Conservation (phyloP, 1,284 basidiomycete genomes). For the Gomphus bonarii region DNA sequence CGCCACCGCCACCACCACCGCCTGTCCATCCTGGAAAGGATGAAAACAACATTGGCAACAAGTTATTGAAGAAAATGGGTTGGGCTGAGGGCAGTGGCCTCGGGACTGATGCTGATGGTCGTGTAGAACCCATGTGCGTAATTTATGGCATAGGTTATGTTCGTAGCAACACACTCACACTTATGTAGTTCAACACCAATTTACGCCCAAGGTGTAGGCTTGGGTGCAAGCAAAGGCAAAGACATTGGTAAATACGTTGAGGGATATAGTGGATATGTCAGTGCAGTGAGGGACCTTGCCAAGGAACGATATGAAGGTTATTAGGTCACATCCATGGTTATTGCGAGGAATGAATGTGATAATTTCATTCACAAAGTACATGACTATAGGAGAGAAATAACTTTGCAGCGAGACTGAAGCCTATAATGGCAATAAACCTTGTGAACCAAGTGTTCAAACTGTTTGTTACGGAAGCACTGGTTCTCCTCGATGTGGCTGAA, state of each 20-base stretch:
- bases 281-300: conserved; percentile 57
- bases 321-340: neutral
- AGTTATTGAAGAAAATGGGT: conserved; percentile 90
- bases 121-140: conserved; percentile 76
- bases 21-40: conserved; percentile 63
- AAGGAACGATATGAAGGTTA: conserved; percentile 12
- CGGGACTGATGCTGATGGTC: conserved; percentile 69
- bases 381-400: neutral
- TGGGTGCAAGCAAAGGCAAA: conserved; percentile 82
- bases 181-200: conserved; percentile 60
- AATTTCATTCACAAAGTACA: neutral
- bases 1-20: conserved; percentile 53
- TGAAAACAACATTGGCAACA: conserved; percentile 78
- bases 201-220: conserved; percentile 76
- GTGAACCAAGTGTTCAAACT: neutral
- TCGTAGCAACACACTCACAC: neutral
- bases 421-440: neutral
- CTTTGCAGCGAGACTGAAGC: neutral
- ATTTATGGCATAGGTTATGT: neutral
- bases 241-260: conserved; percentile 70
- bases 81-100: conserved; percentile 88
- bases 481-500: neutral
- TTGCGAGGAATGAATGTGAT: neutral
- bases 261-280: conserved; percentile 60
- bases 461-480: neutral